Evolutionary conservation across 352 stramenopile species (phyloP).

Genomic region (Nothophytophthora sp.): DNA sequence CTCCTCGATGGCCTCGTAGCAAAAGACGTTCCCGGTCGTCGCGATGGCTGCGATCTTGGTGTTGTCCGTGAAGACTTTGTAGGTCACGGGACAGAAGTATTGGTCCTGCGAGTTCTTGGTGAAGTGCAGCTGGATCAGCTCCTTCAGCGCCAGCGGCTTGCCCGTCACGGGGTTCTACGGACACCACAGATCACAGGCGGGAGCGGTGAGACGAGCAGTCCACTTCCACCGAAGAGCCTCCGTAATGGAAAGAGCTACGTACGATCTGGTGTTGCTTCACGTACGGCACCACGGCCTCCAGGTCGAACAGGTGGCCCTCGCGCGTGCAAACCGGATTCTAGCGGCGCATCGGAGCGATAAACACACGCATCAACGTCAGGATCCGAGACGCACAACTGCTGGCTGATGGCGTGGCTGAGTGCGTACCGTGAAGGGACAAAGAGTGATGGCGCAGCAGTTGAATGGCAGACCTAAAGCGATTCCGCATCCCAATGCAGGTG

Average conservation of each 20-base stretch:
- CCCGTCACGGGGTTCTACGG: slow-evolving; percentile 94
- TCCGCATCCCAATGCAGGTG: too few species aligned
- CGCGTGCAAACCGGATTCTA: slow-evolving; percentile 94
- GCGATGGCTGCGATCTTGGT: slow-evolving; percentile 85
- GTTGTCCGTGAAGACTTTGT: slow-evolving; percentile 94
- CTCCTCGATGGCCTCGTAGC: slow-evolving; percentile 97
- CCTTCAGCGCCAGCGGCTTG: slow-evolving; percentile 85
- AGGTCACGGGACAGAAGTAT: slow-evolving; percentile 95
- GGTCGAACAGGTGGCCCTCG: slow-evolving; percentile 97
- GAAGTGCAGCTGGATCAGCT: slow-evolving; percentile 93
- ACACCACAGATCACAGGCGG: background rate
- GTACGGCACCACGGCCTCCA: slow-evolving; percentile 96
- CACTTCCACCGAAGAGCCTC: too few species aligned
- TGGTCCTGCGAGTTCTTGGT: slow-evolving; percentile 79
- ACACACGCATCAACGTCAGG: background rate
- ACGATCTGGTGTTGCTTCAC: slow-evolving; percentile 95
- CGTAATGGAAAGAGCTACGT: too few species aligned
- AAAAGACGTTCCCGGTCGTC: slow-evolving; percentile 95
- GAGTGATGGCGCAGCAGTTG: slow-evolving; percentile 97
- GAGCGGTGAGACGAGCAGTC: too few species aligned
- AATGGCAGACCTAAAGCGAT: slow-evolving; percentile 92
- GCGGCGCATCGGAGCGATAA: background rate
- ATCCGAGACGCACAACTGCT: too few species aligned
- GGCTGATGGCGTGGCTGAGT: too few species aligned
- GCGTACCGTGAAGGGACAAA: slow-evolving; percentile 85